Base-by-base conservation (phyloP, 345 rosid species). In the Salix udensis region DNA sequence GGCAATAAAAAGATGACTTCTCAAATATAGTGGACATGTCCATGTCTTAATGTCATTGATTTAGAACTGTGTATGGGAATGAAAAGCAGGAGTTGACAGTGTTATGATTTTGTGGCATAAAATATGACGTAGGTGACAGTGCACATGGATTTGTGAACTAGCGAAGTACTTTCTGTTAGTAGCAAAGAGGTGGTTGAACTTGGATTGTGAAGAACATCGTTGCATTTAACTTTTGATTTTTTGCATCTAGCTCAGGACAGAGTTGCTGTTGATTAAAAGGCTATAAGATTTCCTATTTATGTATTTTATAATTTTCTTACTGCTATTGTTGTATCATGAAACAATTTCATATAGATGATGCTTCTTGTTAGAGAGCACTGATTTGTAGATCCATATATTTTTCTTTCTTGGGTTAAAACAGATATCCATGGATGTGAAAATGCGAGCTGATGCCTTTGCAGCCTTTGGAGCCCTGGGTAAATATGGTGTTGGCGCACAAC, bases 381-480 rank as follows among this genome's bases (percentile, higher is more conserved):
- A 61, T 42, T 19, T 37, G 52, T 40, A 24, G 37, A 77, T 62
- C 61, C 30, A 50, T 72, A 31, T 19, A 37, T 23, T 15, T 61
- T 15, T 79, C 12, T 36, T 11, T 67, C 12, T 77, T 40, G 74
- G 53, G 71, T 65, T 46, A 67, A 31, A 80, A 82, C 86, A 95
- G 97, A 77, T 84, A 72, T 85, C 88, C 84, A 88, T 89, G 93
- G 90, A 93, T 78, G 85, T 83, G 37, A 90, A 91, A 86, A 93
- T 95, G 91, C 90, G 97, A 83, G 88, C 90, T 76, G 88, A 86
- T 76, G 94, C 98, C 36, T 91, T 95, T 82, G 83, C 93, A 75
- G 96, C 98, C 76, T 90, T 95, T 87, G 98, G 98, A 80, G 88
- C 88, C 37, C 83, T 95, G 74, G 88, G 94, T 87, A 89, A 86